Evolutionary conservation across 2,329 filamentous ascomycete genomes (phyloP), one percentile per base, ranked within the genome.

Genomic region (Celoporthe dispersa): DNA sequence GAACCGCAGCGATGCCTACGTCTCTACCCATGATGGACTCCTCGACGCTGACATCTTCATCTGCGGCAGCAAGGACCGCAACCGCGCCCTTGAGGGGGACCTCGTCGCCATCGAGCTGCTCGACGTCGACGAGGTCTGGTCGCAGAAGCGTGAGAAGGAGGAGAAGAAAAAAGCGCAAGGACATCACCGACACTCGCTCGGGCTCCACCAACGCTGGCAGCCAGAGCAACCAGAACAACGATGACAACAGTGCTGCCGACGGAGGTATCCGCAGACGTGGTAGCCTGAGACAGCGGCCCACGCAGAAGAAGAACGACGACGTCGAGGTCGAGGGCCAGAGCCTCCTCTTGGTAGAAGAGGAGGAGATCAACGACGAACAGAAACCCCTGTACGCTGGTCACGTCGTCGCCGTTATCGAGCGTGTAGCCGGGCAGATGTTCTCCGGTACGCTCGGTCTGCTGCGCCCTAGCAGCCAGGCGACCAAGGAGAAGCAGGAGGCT

Each of bases 81-180:
- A 99, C 81, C 92, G 96, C 81, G 96, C 96, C 68, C 87, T 99
- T 48, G 96, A 99, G 80, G 96, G 96, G 70, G 96, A 99, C 79
- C 87, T 97, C 68, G 96, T 99, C 70, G 96, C 96, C 41, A 90
- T 99, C 67, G 96, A 99, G 82, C 90, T 99, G 62, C 90, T 99
- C 66, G 95, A 99, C 77, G 96, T 99, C 9, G 96, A 98, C 79
- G 96, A 99, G 79, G 96, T 99, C 2, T 99, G 96, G 96, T 90
- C 92, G 33, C 96, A 99, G 85, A 99, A 99, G 87, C 93, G 94
- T 69, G 96, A 99, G 81, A 99, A 99, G 81, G 96, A 99, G 83
- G 96, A 99, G 81, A 99, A 99, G 88, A 99, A 99, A 99, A 89
- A 99, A 98, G 85, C 93, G 96, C 80, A 99, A 99, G 86, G 96